A percentile compares a stretch with the other conserved stretches of the same genome.
These are phyloP conservation scores for Pseudozyma sp. DNA, from an alignment of 1,284 basidiomycete genomes.

Conservation along the genomic window DNA sequence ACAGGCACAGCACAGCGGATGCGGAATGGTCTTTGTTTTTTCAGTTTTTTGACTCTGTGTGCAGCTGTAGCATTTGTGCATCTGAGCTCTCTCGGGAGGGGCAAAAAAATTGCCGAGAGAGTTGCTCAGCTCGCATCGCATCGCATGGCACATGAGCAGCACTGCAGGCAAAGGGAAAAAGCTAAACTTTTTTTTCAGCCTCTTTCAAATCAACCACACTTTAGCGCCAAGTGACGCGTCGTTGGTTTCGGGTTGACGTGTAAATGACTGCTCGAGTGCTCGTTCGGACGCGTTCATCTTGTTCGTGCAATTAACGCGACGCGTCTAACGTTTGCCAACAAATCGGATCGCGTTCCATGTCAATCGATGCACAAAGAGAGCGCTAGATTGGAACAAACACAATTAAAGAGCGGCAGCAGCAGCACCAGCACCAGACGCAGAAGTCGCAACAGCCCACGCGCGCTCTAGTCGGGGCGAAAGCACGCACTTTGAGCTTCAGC, in stretches of 20 bases:
- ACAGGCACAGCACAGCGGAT: slow-evolving; percentile 5
- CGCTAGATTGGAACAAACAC: no score
- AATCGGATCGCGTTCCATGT: background rate
- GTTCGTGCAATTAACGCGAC: slow-evolving; percentile 22
- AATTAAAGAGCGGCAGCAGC: no score
- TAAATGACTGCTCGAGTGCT: slow-evolving; percentile 20
- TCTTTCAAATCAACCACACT: background rate
- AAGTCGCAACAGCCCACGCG: no score
- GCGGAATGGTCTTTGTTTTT: slow-evolving; percentile 11
- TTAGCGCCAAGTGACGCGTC: background rate
- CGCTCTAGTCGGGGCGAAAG: no score
- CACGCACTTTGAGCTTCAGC: no score
- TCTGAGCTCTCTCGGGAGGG: no score
- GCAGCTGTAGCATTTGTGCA: no score
- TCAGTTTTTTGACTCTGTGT: background rate
- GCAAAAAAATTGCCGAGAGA: slow-evolving; percentile 2
- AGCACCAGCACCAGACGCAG: no score
- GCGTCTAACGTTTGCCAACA: slow-evolving; percentile 6
- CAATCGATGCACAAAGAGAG: background rate
- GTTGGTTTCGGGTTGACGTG: slow-evolving; percentile 12
- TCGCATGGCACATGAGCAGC: background rate
- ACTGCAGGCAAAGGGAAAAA: background rate
- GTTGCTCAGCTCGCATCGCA: background rate
- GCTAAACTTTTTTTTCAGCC: background rate
- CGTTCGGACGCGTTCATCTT: background rate